A percentile compares a stretch with the other conserved stretches of the same genome.
Evolutionary conservation across 805 yeast genomes (phyloP).

Genomic region (Barnettozyma sucrosica): DNA sequence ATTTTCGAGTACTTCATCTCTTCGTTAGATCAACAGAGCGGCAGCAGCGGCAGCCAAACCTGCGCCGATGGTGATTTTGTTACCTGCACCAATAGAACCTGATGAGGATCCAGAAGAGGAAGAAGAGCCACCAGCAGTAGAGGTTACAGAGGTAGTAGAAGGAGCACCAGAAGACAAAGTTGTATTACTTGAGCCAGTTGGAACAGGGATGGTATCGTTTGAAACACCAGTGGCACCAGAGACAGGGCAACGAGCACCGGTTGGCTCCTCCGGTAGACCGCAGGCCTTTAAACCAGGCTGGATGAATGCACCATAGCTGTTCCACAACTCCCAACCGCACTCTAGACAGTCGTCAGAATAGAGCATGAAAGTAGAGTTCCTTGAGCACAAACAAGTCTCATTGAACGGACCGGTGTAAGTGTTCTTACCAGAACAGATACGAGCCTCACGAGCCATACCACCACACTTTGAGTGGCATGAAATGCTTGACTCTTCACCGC

Average conservation of each 20-base stretch:
- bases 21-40: conserved; percentile 1
- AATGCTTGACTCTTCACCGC: not conserved
- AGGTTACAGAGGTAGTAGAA: not conserved
- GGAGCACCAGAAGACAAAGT: not conserved
- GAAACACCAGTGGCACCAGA: conserved; percentile 6
- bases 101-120: conserved; percentile 7
- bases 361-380: conserved; percentile 15
- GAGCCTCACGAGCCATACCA: conserved; percentile 1
- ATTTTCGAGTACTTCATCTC: too few species aligned
- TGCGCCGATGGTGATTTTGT: conserved; percentile 3
- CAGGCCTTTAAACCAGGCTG: conserved; percentile 26
- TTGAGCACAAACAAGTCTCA: conserved; percentile 22
- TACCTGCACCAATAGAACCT: conserved; percentile 7
- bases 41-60: conserved; percentile 2
- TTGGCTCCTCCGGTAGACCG: conserved; percentile 25
- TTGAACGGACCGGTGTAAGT: conserved; percentile 19
- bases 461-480: conserved; percentile 1
- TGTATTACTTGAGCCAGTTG: conserved; percentile 5
- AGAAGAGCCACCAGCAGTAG: conserved; percentile 4
- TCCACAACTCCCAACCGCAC: conserved; percentile 36
- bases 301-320: conserved; percentile 27
- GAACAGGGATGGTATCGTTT: not conserved
- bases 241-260: conserved; percentile 14
- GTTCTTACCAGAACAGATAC: conserved; percentile 5
- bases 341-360: conserved; percentile 27